A percentile compares a stretch with the other conserved stretches of the same genome.
These are phyloP conservation scores for Cornus suecica DNA, from an alignment of 148 eudicot species.

Conservation along the genomic window DNA sequence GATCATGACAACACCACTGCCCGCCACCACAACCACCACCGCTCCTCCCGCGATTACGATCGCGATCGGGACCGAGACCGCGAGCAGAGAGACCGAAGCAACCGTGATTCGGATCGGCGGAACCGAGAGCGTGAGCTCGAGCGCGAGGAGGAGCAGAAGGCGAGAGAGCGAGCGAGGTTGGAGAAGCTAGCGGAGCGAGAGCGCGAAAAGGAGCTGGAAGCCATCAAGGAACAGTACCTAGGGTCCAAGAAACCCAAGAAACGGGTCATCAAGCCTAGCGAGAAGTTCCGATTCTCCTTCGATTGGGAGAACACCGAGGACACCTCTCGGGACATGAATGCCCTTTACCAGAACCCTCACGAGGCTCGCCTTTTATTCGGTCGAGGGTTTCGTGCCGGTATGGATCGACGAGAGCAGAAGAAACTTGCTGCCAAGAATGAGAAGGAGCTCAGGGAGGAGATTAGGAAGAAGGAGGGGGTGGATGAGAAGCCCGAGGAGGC, in stretches of 20 bases:
- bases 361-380: constrained; percentile 34
- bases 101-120: constrained; percentile 49
- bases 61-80: constrained; percentile 31
- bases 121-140: constrained; percentile 58
- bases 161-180: constrained; percentile 49
- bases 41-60: constrained; percentile 6
- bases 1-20: not conserved
- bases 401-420: not conserved
- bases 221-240: constrained; percentile 66
- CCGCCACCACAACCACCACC: constrained; percentile 28
- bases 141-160: constrained; percentile 57
- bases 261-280: constrained; percentile 69
- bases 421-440: not conserved
- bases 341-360: constrained; percentile 42
- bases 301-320: constrained; percentile 69
- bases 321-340: constrained; percentile 50
- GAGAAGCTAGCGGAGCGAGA: constrained; percentile 64
- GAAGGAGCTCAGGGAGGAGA: not conserved
- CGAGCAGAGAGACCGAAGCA: no score
- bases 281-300: constrained; percentile 67
- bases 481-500: not conserved
- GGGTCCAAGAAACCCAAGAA: constrained; percentile 72
- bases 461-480: not conserved
- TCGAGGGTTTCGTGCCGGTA: not conserved
- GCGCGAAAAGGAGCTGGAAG: constrained; percentile 58